Conservation (phyloP, 2,329 filamentous ascomycete species). For the Bipolaris sorokiniana region DNA sequence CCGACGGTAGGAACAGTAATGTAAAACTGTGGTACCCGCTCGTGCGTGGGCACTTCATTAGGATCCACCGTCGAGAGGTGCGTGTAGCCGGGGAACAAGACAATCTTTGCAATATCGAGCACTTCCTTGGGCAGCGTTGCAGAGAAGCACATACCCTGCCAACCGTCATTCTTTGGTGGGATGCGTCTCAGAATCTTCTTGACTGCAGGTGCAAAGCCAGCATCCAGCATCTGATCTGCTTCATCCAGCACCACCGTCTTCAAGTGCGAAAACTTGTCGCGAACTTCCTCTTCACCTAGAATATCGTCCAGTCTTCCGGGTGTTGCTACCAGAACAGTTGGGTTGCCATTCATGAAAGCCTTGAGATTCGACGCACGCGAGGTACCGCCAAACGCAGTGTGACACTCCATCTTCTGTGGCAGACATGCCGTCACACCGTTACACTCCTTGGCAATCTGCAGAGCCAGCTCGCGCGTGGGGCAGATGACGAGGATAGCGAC, state of each 20-base stretch:
- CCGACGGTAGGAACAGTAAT: constrained; percentile 53
- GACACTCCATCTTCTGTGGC: constrained; percentile 49
- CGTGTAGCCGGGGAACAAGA: constrained; percentile 52
- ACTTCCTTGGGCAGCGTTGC: constrained; percentile 55
- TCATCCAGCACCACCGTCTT: constrained; percentile 55
- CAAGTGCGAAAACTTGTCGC: constrained; percentile 54
- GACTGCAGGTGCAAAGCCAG: constrained; percentile 61
- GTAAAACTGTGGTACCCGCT: constrained; percentile 57
- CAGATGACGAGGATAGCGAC: constrained; percentile 57
- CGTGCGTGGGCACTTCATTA: constrained; percentile 55
- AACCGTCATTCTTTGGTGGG: constrained; percentile 57
- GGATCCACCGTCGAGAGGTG: constrained; percentile 54
- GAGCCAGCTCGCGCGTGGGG: constrained; percentile 57
- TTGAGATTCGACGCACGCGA: constrained; percentile 42
- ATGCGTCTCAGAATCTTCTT: constrained; percentile 59
- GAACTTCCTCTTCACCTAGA: constrained; percentile 52
- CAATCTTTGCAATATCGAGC: constrained; percentile 52
- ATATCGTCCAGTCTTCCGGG: constrained; percentile 58
- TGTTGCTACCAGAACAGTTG: constrained; percentile 56
- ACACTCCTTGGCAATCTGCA: constrained; percentile 58
- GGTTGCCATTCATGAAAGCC: constrained; percentile 45
- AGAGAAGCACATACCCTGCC: constrained; percentile 59
- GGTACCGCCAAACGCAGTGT: constrained; percentile 54
- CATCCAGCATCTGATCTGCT: constrained; percentile 56
- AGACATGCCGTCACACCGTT: constrained; percentile 53